phyloP scores from a whole-genome alignment of 306 rosid species.

The Begonia fuchsioides region DNA sequence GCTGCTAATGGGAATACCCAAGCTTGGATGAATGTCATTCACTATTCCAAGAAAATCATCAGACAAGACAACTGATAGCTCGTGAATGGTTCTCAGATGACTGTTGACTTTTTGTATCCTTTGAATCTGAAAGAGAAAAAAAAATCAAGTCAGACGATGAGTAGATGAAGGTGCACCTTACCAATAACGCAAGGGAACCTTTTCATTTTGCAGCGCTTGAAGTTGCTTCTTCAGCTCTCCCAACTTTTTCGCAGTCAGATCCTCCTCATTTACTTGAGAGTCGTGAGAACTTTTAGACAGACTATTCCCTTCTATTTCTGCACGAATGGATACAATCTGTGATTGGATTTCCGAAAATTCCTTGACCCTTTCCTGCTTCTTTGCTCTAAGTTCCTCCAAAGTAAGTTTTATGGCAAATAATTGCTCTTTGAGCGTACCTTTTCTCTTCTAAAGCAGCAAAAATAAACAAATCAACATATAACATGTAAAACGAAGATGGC shows the following conservation, averaged over 20 bases:
- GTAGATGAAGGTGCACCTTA: slow-evolving; percentile 1
- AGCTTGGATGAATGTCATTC: slow-evolving; percentile 63
- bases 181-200: slow-evolving; percentile 26
- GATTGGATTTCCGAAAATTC: slow-evolving; percentile 47
- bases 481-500: not conserved
- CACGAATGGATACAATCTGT: slow-evolving; percentile 44
- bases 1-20: slow-evolving; percentile 32
- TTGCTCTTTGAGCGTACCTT: slow-evolving; percentile 65
- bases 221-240: slow-evolving; percentile 61
- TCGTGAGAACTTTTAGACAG: slow-evolving; percentile 22
- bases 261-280: slow-evolving; percentile 22
- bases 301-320: slow-evolving; percentile 56
- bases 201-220: slow-evolving; percentile 67
- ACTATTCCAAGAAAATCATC: slow-evolving; percentile 42
- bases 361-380: slow-evolving; percentile 42
- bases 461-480: slow-evolving; percentile 15
- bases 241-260: slow-evolving; percentile 51
- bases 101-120: slow-evolving; percentile 56
- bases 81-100: slow-evolving; percentile 36
- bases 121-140: slow-evolving; percentile 28
- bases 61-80: slow-evolving; percentile 57
- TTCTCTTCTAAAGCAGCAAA: slow-evolving; percentile 36
- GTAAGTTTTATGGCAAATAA: slow-evolving; percentile 39
- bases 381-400: slow-evolving; percentile 58
- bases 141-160: slow-evolving; percentile 4